Percentiles rank a stretch among this genome's conserved stretches.
Evolutionary conservation across 2,329 filamentous ascomycete species (phyloP).

Genomic region (Ampelomyces quisqualis): DNA sequence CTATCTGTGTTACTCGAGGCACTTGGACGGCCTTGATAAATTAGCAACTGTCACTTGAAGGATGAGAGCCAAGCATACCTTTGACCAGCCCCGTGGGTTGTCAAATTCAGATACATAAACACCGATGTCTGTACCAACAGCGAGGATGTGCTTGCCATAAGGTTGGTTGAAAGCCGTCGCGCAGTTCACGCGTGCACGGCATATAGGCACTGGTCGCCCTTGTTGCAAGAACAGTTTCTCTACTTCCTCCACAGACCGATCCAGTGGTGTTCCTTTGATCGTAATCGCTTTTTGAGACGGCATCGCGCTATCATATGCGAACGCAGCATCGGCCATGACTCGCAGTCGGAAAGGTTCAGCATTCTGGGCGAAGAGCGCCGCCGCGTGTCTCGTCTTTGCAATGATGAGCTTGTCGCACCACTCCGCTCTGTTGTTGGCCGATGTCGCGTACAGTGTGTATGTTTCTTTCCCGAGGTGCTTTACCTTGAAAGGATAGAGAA

Average conservation of each 20-base stretch:
- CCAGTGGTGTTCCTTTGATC: conserved; percentile 87
- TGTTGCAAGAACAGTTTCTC: conserved; percentile 67
- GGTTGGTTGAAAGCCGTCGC: conserved; percentile 83
- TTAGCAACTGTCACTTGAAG: conserved; percentile 26
- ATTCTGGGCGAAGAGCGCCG: conserved; percentile 85
- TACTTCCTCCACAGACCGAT: conserved; percentile 85
- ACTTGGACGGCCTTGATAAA: conserved; percentile 68
- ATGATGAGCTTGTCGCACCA: conserved; percentile 95
- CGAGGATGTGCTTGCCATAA: conserved; percentile 82
- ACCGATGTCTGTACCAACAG: conserved; percentile 92
- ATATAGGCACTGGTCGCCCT: conserved; percentile 75
- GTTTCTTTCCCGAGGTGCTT: conserved; percentile 94
- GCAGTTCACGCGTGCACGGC: conserved; percentile 85
- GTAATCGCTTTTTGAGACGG: conserved; percentile 63
- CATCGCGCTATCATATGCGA: conserved; percentile 71
- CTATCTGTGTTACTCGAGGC: conserved; percentile 81
- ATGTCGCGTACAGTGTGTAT: conserved; percentile 85
- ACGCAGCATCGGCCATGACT: conserved; percentile 89
- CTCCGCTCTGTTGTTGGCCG: conserved; percentile 71
- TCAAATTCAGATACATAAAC: conserved; percentile 86
- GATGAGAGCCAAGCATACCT: conserved; percentile 58
- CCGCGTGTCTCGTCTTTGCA: conserved; percentile 90
- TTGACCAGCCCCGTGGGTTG: conserved; percentile 87
- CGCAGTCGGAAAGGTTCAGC: conserved; percentile 92
- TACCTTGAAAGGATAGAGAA: conserved; percentile 90